Percentiles rank a stretch among this genome's conserved stretches.
These are phyloP conservation scores for Thermoascus crustaceus DNA, from an alignment of 2,329 filamentous ascomycete genomes.

Conservation along the genomic window DNA sequence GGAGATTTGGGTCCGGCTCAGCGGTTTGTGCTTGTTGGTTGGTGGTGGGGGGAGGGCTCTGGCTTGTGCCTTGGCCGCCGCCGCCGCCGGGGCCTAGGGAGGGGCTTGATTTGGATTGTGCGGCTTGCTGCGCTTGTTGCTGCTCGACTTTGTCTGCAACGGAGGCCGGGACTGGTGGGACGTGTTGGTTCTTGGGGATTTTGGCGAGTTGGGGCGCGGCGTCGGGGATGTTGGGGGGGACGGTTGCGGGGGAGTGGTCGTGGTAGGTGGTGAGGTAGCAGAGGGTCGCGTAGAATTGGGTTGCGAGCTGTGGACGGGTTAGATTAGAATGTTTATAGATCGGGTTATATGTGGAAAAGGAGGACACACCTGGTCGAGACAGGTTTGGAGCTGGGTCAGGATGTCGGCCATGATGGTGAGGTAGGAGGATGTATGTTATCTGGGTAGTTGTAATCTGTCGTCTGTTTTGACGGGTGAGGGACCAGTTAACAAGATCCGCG, in stretches of 20 bases:
- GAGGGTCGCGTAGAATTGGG: conserved; percentile 44
- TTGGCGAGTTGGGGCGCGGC: conserved; percentile 32
- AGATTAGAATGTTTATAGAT: conserved; percentile 5
- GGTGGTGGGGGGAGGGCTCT: conserved; percentile 10
- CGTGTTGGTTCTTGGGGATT: conserved; percentile 33
- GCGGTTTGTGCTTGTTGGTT: conserved; percentile 10
- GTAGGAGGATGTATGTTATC: conserved; percentile 2
- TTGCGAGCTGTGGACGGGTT: conserved; percentile 38
- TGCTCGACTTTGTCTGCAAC: conserved; percentile 12
- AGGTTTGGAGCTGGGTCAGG: conserved; percentile 43
- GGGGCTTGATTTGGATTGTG: too few relatives aligned
- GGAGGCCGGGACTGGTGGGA: conserved; percentile 26
- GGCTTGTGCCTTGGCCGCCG: too few relatives aligned
- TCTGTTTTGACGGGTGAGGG: neutral
- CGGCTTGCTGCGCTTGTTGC: conserved; percentile 10
- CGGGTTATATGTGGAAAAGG: neutral
- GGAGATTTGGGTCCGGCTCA: conserved; percentile 21
- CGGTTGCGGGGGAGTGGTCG: conserved; percentile 33
- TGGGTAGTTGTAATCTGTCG: conserved; percentile 1
- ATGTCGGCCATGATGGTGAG: conserved; percentile 36
- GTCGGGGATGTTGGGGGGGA: conserved; percentile 22
- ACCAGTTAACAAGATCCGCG: too few relatives aligned
- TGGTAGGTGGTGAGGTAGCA: conserved; percentile 41
- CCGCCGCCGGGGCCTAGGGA: too few relatives aligned
- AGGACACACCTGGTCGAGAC: conserved; percentile 38